Conservation (phyloP, 495 filamentous ascomycete species). For the Rostrohypoxylon terebratum region DNA sequence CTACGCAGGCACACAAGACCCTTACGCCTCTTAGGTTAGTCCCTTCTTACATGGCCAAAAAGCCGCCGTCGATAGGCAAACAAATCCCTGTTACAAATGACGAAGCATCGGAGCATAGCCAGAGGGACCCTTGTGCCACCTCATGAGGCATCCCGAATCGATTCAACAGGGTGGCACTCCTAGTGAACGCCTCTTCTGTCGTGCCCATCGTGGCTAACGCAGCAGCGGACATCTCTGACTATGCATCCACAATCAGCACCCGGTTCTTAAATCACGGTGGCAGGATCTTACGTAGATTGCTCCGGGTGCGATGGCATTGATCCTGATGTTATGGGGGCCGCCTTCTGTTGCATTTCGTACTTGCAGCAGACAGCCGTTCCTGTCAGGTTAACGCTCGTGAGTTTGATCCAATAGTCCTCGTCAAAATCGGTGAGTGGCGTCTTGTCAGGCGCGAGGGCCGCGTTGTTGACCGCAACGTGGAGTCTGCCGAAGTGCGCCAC, state of each 20-base stretch:
- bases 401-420: slow-evolving; percentile 55
- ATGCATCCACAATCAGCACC: slow-evolving; percentile 44
- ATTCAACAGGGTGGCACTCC: slow-evolving; percentile 37
- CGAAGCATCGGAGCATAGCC: slow-evolving; percentile 49
- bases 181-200: slow-evolving; percentile 44
- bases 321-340: slow-evolving; percentile 72
- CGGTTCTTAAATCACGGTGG: neutral
- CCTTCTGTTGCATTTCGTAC: slow-evolving; percentile 69
- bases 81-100: slow-evolving; percentile 51
- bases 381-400: slow-evolving; percentile 60
- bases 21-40: neutral
- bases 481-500: slow-evolving; percentile 65
- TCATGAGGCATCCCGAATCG: slow-evolving; percentile 51
- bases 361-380: slow-evolving; percentile 63
- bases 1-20: too few species aligned
- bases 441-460: slow-evolving; percentile 74
- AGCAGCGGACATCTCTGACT: slow-evolving; percentile 50
- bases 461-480: slow-evolving; percentile 76
- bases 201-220: slow-evolving; percentile 44
- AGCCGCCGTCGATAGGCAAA: slow-evolving; percentile 52
- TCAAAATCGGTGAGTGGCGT: slow-evolving; percentile 55
- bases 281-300: slow-evolving; percentile 37
- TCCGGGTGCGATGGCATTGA: slow-evolving; percentile 80
- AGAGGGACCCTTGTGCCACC: slow-evolving; percentile 51
- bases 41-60: slow-evolving; percentile 18